Base-by-base conservation (phyloP, 345 rosid genomes). In the Salix dunnii region DNA sequence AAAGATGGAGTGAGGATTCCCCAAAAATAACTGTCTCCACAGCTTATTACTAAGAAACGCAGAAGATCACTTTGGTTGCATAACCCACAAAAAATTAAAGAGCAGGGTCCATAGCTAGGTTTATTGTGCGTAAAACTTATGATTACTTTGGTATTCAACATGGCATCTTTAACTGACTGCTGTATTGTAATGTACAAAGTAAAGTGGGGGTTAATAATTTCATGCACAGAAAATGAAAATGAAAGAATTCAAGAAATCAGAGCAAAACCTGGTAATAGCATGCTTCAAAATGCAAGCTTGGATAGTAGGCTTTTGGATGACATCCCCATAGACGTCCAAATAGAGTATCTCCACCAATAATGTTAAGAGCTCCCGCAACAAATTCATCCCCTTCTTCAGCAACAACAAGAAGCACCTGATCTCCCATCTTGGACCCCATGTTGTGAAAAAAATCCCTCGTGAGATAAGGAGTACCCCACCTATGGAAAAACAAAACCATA, bases 261-360 rank as follows among this genome's bases (percentile, higher is more conserved):
- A 74, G 71, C 38, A 58, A 68, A 78, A 95, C 99, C 97, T 95
- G 99, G 88, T 95, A 95, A 85, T 95, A 93, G 80, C 99, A 95
- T 5, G 97, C 97, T 87, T 95, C 99, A 77, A 95, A 95, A 79
- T 95, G 97, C 82, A 95, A 88, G 83, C 91, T 81, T 33, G 99
- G 97, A 80, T 90, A 95, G 77, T 95, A 90, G 51, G 87, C 91
- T 49, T 74, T 83, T 1, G 94, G 94, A 76, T 89, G 86, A 73
- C 97, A 93, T 74, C 99, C 99, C 99, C 99, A 95, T 18, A 93
- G 83, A 14, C 97, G 92, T n/a, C 99, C 99, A 78, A 85, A 95
- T 36, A 95, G 72, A 66, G 97, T 77, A 80, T 93, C 97, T 80
- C 97, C 97, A 7, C 97, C 99, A 20, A 95, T 93, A 69, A 95